Evolutionary conservation across 176 grass and related monocot species (phyloP).

Genomic region (Olyra latifolia): DNA sequence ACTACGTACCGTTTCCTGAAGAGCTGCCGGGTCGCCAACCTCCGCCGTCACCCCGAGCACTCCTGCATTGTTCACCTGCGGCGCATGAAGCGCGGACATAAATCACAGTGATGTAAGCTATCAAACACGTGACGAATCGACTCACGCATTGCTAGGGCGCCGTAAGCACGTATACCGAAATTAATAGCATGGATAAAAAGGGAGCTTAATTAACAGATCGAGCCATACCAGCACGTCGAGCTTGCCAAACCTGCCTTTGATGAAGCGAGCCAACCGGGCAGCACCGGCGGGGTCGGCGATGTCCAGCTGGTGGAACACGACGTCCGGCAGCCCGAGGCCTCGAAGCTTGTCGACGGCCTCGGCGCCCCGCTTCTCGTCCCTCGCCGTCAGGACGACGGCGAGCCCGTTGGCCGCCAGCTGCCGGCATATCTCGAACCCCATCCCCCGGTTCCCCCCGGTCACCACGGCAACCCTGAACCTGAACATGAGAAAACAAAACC

Average conservation of each 20-base stretch:
- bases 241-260: slow-evolving; percentile 41
- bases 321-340: background rate
- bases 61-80: slow-evolving; percentile 42
- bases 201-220: background rate
- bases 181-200: background rate
- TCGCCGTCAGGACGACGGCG: slow-evolving; percentile 38
- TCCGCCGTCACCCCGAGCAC: slow-evolving; percentile 18
- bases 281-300: slow-evolving; percentile 28
- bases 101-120: background rate
- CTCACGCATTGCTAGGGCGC: no score
- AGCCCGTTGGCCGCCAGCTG: slow-evolving; percentile 34
- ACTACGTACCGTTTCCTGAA: slow-evolving; percentile 10
- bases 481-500: background rate
- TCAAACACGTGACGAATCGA: background rate
- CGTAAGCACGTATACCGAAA: no score
- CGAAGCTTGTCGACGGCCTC: slow-evolving; percentile 19
- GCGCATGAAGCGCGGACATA: background rate
- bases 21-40: background rate
- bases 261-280: slow-evolving; percentile 31
- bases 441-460: slow-evolving; percentile 40
- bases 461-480: slow-evolving; percentile 36
- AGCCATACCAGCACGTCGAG: slow-evolving; percentile 41
- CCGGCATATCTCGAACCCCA: slow-evolving; percentile 48
- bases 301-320: slow-evolving; percentile 55
- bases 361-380: slow-evolving; percentile 10